Conservation (phyloP, 176 grass and related monocot genomes). For the Avena insularis region DNA sequence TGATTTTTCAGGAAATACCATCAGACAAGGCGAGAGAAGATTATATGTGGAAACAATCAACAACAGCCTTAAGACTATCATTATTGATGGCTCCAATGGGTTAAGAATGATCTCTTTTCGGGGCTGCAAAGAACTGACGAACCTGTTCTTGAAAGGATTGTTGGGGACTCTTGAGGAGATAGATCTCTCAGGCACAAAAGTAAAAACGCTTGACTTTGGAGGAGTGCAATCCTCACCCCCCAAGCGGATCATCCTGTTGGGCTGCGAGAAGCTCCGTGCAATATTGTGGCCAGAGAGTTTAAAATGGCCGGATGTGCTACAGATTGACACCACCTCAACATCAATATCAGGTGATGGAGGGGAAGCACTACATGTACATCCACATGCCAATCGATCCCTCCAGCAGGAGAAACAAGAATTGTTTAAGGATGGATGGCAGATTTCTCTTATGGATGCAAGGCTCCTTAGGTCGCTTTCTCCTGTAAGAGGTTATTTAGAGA, state of each 20-base stretch:
- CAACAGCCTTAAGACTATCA: background rate
- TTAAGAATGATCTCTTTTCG: background rate
- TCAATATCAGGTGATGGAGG: background rate
- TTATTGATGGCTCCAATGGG: background rate
- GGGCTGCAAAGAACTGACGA: background rate
- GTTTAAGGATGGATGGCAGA: background rate
- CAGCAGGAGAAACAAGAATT: too few relatives aligned
- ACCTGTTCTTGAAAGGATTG: background rate
- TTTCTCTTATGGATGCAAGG: background rate
- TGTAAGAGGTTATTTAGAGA: too few relatives aligned
- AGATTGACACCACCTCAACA: background rate
- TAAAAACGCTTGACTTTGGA: background rate
- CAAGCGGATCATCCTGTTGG: background rate
- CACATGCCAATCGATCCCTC: too few relatives aligned
- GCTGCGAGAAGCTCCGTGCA: background rate
- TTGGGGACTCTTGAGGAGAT: fast-evolving
- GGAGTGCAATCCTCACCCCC: background rate
- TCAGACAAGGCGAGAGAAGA: too few relatives aligned
- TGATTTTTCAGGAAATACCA: background rate
- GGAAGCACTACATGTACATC: too few relatives aligned
- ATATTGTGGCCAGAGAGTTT: background rate
- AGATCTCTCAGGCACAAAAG: background rate
- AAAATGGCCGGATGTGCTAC: fast-evolving
- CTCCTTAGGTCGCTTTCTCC: background rate
- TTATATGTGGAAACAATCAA: background rate